Evolutionary conservation across 1,284 basidiomycete species (phyloP), one percentile per base, ranked within the genome.

Genomic region (Schizophyllum commune): DNA sequence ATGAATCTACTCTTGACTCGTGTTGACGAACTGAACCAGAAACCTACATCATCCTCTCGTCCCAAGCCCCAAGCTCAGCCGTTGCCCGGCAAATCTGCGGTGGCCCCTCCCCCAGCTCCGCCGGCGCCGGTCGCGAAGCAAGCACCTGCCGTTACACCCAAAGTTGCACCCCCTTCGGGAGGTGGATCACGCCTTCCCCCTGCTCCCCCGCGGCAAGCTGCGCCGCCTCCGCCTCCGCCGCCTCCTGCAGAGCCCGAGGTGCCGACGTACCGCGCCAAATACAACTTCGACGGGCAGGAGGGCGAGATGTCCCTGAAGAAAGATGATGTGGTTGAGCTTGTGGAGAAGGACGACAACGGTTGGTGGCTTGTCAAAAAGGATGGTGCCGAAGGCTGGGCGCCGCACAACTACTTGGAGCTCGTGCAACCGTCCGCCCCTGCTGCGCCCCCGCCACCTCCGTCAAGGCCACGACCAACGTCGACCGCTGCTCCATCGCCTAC

Each of bases 281-380:
- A 89, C 74, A 83, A 86, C 32, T 99, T 99, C 69, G 81, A 88
- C 52, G 95, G 92, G 4, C 91, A 98, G 73, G 86, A 89, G 39
- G 96, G 96, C 27, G 96, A 99, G 75, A 90, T 98, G 82, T 79
- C 87, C 7, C 75, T 99, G 57, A 83, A 82, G 66, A 98, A 98
- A 74, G 96, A 94, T 68, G 96, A 98, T 63, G 64, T 92, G 2
- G 91, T 98, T 1, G 95, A 98, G 73, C 80, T 99, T 13, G 80
- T 96, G 59, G 89, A 97, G 77, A 95, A 98, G 77, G 94, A 97
- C 66, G 85, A 93, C 63, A 94, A 95, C 69, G 94, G 91, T 66
- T 99, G 96, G 96, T 98, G 96, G 95, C 81, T 98, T 54, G 89
- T 98, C 58, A 93, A 91, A 79, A 96, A 93, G 76, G 83, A 82